These are phyloP conservation scores for Penicillium bialowiezense DNA, from an alignment of 495 filamentous ascomycete genomes.

Conservation along the genomic window DNA sequence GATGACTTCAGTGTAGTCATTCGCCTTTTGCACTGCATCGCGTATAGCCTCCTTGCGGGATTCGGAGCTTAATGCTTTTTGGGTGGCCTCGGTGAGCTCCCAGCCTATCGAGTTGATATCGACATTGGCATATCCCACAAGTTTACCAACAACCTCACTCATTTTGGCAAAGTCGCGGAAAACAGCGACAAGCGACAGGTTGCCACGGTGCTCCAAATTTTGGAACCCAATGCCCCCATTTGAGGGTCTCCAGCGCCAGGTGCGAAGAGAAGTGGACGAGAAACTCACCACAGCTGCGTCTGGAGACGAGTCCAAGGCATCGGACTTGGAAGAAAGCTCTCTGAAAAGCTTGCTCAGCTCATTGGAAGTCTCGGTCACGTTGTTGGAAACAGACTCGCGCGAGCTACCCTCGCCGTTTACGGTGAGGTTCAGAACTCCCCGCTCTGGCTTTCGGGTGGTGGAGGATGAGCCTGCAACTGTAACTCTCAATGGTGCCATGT, in stretches of 20 bases:
- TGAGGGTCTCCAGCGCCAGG: not conserved
- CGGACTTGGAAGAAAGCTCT: not conserved
- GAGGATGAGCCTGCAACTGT: not conserved
- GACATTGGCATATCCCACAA: constrained; percentile 8
- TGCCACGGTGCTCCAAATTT: not conserved
- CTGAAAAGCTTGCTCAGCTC: not conserved
- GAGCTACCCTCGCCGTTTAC: not conserved
- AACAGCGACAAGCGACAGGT: not conserved
- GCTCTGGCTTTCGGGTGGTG: not conserved
- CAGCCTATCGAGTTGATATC: constrained; percentile 20
- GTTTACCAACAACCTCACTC: constrained; percentile 8
- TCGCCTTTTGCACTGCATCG: constrained; percentile 18
- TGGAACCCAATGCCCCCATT: too few relatives aligned
- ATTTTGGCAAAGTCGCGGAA: constrained; percentile 19
- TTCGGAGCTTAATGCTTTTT: constrained; percentile 8
- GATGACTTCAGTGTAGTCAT: constrained; percentile 18
- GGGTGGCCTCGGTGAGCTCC: constrained; percentile 17
- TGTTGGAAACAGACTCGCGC: not conserved
- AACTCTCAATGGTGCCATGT: not conserved
- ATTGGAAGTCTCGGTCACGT: not conserved
- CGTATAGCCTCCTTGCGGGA: constrained; percentile 17
- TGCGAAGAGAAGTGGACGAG: not conserved
- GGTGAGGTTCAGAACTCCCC: not conserved
- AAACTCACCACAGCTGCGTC: not conserved
- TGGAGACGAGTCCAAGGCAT: not conserved